These are phyloP conservation scores for Nemania sp. DNA, from an alignment of 2,329 filamentous ascomycete genomes.

Conservation along the genomic window DNA sequence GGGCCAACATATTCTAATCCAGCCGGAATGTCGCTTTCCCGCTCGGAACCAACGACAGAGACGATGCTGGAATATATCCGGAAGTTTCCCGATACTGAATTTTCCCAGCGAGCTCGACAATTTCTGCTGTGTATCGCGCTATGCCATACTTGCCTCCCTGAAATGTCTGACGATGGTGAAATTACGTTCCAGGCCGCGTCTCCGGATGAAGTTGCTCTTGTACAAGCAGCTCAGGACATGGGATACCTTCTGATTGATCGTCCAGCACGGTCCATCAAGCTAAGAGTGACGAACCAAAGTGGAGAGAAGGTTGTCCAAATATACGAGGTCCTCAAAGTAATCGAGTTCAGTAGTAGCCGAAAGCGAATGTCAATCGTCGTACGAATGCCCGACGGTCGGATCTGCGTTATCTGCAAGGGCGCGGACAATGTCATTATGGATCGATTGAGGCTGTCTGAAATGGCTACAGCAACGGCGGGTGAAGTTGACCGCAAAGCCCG, in stretches of 20 bases:
- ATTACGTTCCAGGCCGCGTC: conserved; percentile 87
- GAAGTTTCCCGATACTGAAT: conserved; percentile 71
- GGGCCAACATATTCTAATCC: conserved; percentile 32
- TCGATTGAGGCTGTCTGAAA: conserved; percentile 69
- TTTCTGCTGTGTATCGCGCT: conserved; percentile 84
- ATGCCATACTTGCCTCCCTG: conserved; percentile 91
- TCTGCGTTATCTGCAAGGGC: conserved; percentile 87
- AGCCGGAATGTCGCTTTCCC: conserved; percentile 39
- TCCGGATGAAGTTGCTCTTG: conserved; percentile 85
- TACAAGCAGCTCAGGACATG: conserved; percentile 81
- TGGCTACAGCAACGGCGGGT: conserved; percentile 75
- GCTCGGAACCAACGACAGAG: conserved; percentile 65
- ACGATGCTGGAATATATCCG: conserved; percentile 80
- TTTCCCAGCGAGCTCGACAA: conserved; percentile 77
- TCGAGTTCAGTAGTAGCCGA: conserved; percentile 86
- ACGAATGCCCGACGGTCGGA: conserved; percentile 77
- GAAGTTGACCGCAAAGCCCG: conserved; percentile 66
- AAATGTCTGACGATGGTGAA: conserved; percentile 69
- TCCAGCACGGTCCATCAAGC: conserved; percentile 68
- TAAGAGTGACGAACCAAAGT: conserved; percentile 46
- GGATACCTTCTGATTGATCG: conserved; percentile 77
- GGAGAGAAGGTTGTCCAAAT: conserved; percentile 55
- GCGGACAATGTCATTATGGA: conserved; percentile 84
- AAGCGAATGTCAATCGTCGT: conserved; percentile 92
- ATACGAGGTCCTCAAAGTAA: conserved; percentile 81